Evolutionary conservation across 352 stramenopile species (phyloP).

Genomic region (Phytophthora quininea): DNA sequence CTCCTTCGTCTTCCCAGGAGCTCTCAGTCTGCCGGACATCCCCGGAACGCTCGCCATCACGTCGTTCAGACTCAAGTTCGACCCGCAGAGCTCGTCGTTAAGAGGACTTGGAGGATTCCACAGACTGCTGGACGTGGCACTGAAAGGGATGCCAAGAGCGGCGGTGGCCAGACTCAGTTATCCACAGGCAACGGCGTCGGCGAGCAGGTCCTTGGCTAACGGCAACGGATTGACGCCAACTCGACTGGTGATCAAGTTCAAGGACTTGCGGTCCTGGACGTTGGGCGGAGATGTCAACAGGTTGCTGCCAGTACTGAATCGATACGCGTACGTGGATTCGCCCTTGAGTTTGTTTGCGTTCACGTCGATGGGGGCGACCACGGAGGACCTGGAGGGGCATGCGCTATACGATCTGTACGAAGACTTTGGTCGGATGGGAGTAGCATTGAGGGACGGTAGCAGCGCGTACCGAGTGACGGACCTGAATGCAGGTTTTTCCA

Average conservation of each 20-base stretch:
- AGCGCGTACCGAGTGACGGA: slow-evolving; percentile 62
- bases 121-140: slow-evolving; percentile 60
- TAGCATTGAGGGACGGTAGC: slow-evolving; percentile 38
- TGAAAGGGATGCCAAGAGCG: slow-evolving; percentile 65
- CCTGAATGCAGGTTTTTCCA: slow-evolving; percentile 66
- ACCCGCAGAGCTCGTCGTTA: slow-evolving; percentile 57
- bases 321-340: slow-evolving; percentile 75
- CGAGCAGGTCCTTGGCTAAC: slow-evolving; percentile 33
- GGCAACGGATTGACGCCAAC: slow-evolving; percentile 36
- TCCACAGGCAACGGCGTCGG: slow-evolving; percentile 46
- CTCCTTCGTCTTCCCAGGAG: slow-evolving; percentile 61
- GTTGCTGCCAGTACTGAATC: slow-evolving; percentile 75
- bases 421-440: slow-evolving; percentile 82
- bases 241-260: slow-evolving; percentile 81
- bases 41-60: slow-evolving; percentile 69
- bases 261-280: slow-evolving; percentile 75
- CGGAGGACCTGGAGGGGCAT: slow-evolving; percentile 55
- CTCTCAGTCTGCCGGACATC: slow-evolving; percentile 50
- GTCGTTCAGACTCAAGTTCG: slow-evolving; percentile 75
- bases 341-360: slow-evolving; percentile 80
- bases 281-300: slow-evolving; percentile 64
- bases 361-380: slow-evolving; percentile 22
- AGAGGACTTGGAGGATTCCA: slow-evolving; percentile 53
- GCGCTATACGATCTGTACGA: slow-evolving; percentile 65
- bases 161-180: slow-evolving; percentile 76